Evolutionary conservation across 192 early-diverging fungal genomes (phyloP).

Genomic region (Geranomyces michiganensis): DNA sequence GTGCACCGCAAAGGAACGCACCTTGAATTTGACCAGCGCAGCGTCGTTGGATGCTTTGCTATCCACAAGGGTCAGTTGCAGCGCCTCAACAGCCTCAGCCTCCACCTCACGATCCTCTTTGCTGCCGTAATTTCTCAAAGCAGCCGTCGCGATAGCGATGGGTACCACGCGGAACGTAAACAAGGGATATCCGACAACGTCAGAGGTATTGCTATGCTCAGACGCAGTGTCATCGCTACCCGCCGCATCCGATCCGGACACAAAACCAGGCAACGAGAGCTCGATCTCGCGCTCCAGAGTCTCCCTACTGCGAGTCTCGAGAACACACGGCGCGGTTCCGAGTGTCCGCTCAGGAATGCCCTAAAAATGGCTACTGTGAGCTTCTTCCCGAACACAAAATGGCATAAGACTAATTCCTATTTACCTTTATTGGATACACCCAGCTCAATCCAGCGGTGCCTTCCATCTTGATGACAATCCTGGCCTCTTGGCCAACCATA

Average conservation of each 20-base stretch:
- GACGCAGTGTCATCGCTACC: not conserved
- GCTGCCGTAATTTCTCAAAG: not conserved
- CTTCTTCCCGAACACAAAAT: not conserved
- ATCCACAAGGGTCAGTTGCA: constrained; percentile 12
- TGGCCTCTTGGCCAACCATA: constrained; percentile 43
- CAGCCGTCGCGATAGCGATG: not conserved
- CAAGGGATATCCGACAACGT: not conserved
- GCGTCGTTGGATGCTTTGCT: not conserved
- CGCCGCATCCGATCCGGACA: not conserved
- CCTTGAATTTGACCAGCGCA: not conserved
- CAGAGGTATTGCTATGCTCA: not conserved
- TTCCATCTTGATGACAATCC: constrained; percentile 48
- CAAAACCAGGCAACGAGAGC: constrained; percentile 24
- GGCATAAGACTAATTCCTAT: too few species aligned
- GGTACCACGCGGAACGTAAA: constrained; percentile 6
- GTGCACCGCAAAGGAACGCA: not conserved
- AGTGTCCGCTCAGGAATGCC: constrained; percentile 41
- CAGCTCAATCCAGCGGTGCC: constrained; percentile 37
- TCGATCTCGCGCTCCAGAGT: constrained; percentile 33
- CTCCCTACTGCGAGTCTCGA: constrained; percentile 43
- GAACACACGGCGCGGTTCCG: constrained; percentile 3
- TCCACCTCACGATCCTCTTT: constrained; percentile 14
- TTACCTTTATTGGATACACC: constrained; percentile 55
- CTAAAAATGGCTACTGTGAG: constrained; percentile 16
- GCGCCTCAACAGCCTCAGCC: constrained; percentile 13